Conservation (phyloP, 1,284 basidiomycete genomes). For the Cutaneotrichosporon sp. region DNA sequence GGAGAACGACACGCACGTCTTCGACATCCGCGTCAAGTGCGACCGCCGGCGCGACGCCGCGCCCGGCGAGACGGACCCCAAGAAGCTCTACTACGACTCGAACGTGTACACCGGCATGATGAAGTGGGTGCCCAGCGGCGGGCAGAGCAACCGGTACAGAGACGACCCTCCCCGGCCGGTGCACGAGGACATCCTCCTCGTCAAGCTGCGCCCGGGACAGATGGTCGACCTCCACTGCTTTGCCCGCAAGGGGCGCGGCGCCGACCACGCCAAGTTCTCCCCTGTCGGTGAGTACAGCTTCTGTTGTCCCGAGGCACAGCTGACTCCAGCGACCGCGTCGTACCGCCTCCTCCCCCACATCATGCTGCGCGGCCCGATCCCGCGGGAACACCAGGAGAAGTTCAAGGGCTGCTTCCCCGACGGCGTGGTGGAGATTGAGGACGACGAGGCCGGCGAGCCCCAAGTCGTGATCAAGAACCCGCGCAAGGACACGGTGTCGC, state of each 20-base stretch:
- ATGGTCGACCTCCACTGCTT: constrained; percentile 82
- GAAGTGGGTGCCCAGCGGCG: constrained; percentile 82
- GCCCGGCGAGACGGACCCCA: constrained; percentile 64
- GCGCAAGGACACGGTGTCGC: constrained; percentile 84
- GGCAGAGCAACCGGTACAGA: constrained; percentile 62
- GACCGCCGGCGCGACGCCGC: constrained; percentile 60
- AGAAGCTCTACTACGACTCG: constrained; percentile 66
- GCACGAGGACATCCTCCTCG: constrained; percentile 83
- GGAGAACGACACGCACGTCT: constrained; percentile 91
- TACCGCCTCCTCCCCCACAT: constrained; percentile 92
- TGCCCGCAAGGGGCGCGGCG: constrained; percentile 78
- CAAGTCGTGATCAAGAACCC: constrained; percentile 62
- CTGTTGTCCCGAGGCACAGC: not conserved
- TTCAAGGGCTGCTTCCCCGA: constrained; percentile 87
- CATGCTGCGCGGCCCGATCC: constrained; percentile 69
- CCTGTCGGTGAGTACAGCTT: constrained; percentile 78
- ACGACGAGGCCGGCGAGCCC: constrained; percentile 54
- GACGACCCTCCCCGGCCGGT: constrained; percentile 51
- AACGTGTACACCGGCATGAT: constrained; percentile 76
- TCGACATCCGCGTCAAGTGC: constrained; percentile 74
- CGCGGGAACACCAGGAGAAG: constrained; percentile 64
- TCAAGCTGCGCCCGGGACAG: constrained; percentile 87
- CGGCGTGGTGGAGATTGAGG: constrained; percentile 76
- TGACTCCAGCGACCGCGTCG: constrained; percentile 76
- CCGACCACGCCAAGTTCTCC: constrained; percentile 95